Conservation (phyloP, 2,329 filamentous ascomycete genomes). For the Fusarium camptoceras region DNA sequence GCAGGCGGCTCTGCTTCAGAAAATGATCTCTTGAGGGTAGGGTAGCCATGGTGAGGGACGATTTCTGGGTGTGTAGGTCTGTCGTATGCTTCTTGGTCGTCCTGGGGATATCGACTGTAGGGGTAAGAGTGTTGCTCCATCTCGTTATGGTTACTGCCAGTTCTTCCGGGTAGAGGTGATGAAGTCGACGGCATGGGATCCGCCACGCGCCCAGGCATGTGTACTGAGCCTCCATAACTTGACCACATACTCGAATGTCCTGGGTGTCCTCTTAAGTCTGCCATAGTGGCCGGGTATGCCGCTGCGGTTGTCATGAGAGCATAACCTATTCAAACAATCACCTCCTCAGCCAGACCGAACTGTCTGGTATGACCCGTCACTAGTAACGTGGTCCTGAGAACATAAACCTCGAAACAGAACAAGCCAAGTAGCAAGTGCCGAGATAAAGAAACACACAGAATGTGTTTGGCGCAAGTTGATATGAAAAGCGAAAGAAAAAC, state of each 20-base stretch:
- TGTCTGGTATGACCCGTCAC: conserved; percentile 43
- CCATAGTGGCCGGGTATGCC: conserved; percentile 71
- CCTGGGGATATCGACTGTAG: conserved; percentile 66
- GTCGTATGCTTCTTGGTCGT: conserved; percentile 66
- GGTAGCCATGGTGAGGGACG: conserved; percentile 64
- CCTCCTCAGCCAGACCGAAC: conserved; percentile 42
- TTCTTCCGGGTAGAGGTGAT: conserved; percentile 62
- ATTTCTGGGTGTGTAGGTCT: conserved; percentile 62
- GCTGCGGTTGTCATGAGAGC: conserved; percentile 71
- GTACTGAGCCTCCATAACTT: conserved; percentile 67
- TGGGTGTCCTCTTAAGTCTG: conserved; percentile 71
- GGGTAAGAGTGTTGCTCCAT: conserved; percentile 64
- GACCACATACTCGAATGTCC: conserved; percentile 69
- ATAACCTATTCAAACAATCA: conserved; percentile 54
- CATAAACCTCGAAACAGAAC: conserved; percentile 38
- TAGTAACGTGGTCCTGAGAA: conserved; percentile 37
- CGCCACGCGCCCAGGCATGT: conserved; percentile 64
- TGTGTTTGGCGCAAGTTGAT: conserved; percentile 30
- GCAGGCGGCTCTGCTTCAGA: conserved; percentile 66
- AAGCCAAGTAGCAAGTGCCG: conserved; percentile 12
- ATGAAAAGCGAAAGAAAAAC: conserved; percentile 32
- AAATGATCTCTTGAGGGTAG: conserved; percentile 68
- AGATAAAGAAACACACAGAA: conserved; percentile 23
- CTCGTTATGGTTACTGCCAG: conserved; percentile 61
- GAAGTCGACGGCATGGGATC: conserved; percentile 60